Evolutionary conservation across 257 asterid genomes (phyloP).

Genomic region (Jacaranda mimosifolia): DNA sequence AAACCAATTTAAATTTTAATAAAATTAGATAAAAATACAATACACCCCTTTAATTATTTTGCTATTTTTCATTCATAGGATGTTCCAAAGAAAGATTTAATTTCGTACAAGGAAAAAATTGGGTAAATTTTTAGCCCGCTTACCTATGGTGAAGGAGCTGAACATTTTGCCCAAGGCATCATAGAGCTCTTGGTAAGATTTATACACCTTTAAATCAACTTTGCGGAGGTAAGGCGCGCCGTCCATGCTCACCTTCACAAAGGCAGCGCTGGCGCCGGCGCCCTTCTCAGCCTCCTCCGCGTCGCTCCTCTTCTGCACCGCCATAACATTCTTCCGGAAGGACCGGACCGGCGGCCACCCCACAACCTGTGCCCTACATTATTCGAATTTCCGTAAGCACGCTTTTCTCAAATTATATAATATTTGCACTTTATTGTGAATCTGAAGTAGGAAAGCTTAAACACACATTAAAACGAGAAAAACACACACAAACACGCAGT

Average conservation of each 20-base stretch:
- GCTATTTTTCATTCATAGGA: neutral
- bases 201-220: conserved; percentile 77
- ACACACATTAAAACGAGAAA: neutral
- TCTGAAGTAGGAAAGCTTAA: neutral
- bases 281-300: conserved; percentile 51
- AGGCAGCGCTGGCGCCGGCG: conserved; percentile 44
- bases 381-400: neutral
- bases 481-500: neutral
- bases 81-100: neutral
- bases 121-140: conserved; percentile 11
- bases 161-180: conserved; percentile 81
- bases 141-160: conserved; percentile 72
- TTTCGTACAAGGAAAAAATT: neutral
- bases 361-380: conserved; percentile 84
- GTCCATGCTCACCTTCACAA: conserved; percentile 87
- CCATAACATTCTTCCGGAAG: conserved; percentile 64
- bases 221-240: conserved; percentile 94
- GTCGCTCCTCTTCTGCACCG: conserved; percentile 54
- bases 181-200: conserved; percentile 66
- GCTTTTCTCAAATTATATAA: neutral
- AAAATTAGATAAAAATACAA: no score
- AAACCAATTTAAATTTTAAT: no score
- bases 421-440: neutral
- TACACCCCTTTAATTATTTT: neutral
- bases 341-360: conserved; percentile 95